These are phyloP conservation scores for Cyclotella atomus DNA, from an alignment of 108 stramenopile species.

Conservation along the genomic window DNA sequence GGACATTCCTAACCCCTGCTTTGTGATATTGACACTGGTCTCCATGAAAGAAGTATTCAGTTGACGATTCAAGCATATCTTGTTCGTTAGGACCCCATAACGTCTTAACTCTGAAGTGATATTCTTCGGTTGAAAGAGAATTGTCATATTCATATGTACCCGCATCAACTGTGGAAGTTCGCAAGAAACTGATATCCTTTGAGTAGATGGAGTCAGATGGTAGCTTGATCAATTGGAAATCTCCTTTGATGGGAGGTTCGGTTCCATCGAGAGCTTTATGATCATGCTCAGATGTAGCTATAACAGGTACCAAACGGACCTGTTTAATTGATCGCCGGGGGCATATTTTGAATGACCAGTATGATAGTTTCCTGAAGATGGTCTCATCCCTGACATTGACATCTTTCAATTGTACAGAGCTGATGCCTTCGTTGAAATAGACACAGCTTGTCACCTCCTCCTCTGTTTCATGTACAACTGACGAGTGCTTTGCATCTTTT, in stretches of 20 bases:
- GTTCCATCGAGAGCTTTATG: neutral
- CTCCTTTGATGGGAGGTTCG: neutral
- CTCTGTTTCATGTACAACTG: neutral
- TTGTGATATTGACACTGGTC: conserved; percentile 6
- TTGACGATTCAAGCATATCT: conserved; percentile 6
- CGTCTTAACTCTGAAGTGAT: conserved; percentile 13
- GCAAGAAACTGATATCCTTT: conserved; percentile 28
- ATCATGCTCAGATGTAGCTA: neutral
- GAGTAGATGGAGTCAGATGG: conserved; percentile 26
- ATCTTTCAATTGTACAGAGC: neutral
- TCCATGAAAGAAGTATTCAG: conserved; percentile 46
- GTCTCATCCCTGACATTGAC: neutral
- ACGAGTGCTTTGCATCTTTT: conserved; percentile 10
- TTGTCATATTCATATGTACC: conserved; percentile 20
- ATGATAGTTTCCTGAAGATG: conserved; percentile 31
- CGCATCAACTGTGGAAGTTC: conserved; percentile 11
- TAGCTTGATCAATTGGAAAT: conserved; percentile 7
- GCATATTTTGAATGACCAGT: conserved; percentile 42
- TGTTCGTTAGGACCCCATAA: conserved; percentile 26
- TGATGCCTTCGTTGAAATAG: conserved; percentile 44
- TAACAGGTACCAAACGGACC: conserved; percentile 17
- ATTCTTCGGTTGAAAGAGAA: conserved; percentile 1
- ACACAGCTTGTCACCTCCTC: neutral
- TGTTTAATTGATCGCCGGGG: conserved; percentile 28
- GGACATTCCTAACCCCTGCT: neutral